Base-by-base conservation (phyloP, 768 basidiomycete species). In the Flagelloscypha sp. region DNA sequence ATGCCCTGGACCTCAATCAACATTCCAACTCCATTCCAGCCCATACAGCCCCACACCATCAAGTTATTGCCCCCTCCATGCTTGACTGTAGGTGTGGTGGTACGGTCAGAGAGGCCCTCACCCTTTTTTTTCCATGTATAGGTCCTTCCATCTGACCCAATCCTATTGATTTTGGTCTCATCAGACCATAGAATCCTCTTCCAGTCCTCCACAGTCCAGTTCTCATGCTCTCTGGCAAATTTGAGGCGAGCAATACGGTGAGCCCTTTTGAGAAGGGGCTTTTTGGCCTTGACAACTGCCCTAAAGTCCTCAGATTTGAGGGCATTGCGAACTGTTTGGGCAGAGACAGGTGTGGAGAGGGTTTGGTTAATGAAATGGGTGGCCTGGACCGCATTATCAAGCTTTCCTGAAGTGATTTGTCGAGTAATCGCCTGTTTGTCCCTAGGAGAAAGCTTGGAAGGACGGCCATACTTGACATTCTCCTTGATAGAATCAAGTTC, bases 81-180 rank as follows among this genome's bases (percentile, higher is more conserved):
- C 39, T 55, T 52, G 18, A 50, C 29, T 20, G 48, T 51, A 34
- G 35, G 25, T 16, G 33, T 42, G n/a, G 43, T 40, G 9, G 23
- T 36, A 31, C 42, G 40, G 17, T 45, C 37, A 31, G 18, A 32
- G 12, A 52, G 42, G 23, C 30, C 31, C 34, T 56, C 47, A 35
- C 50, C 53, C 13, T 24, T 30, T 30, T 44, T 39, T 40, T 46
- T 52, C 36, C 36, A 45, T 15, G 32, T 34, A 24, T 35, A 44
- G 15, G 27, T 25, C 25, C 46, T 43, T 47, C 38, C 45, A 58
- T 56, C 53, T 52, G 54, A 58, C 39, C 50, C 48, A 33, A 56
- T 28, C 10, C 40, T 29, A 40, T 57, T 57, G 30, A 57, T 52
- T 41, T 57, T 59, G 24, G 48, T 50, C 48, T 57, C 53, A 50